phyloP scores from a whole-genome alignment of 768 basidiomycete genomes.

The Nidularia pulvinata region DNA sequence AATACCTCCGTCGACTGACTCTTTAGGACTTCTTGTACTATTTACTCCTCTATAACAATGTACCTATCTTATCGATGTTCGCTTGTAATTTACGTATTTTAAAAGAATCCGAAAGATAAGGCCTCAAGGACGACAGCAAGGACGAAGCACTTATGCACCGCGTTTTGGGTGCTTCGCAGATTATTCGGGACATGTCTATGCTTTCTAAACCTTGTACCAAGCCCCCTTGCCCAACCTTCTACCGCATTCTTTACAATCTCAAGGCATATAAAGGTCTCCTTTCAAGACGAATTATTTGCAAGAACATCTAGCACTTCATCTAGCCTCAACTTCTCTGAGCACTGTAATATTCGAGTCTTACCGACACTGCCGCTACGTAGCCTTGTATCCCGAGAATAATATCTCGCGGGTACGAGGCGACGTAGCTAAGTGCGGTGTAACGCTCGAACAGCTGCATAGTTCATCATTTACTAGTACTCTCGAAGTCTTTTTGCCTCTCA shows the following conservation, averaged over 20 bases:
- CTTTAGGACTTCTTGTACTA: constrained; percentile 5
- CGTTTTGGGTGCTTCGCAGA: background rate
- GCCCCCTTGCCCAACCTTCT: background rate
- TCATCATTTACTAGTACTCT: too few relatives aligned
- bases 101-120: constrained; percentile 1
- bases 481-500: too few relatives aligned
- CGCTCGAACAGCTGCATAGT: too few relatives aligned
- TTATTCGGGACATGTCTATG: background rate
- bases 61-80: background rate
- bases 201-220: background rate
- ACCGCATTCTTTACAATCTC: background rate
- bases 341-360: background rate
- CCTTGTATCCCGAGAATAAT: constrained; percentile 17
- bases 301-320: background rate
- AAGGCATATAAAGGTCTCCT: background rate
- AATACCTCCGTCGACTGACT: background rate
- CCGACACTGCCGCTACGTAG: constrained; percentile 13
- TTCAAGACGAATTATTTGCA: background rate
- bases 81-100: background rate
- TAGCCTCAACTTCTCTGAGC: background rate
- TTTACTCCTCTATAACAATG: background rate
- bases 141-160: background rate
- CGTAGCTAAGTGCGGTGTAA: constrained; percentile 15
- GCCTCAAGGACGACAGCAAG: background rate
- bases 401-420: constrained; percentile 10